These are phyloP conservation scores for Pichia heedii DNA, from an alignment of 805 yeast species.

Conservation along the genomic window DNA sequence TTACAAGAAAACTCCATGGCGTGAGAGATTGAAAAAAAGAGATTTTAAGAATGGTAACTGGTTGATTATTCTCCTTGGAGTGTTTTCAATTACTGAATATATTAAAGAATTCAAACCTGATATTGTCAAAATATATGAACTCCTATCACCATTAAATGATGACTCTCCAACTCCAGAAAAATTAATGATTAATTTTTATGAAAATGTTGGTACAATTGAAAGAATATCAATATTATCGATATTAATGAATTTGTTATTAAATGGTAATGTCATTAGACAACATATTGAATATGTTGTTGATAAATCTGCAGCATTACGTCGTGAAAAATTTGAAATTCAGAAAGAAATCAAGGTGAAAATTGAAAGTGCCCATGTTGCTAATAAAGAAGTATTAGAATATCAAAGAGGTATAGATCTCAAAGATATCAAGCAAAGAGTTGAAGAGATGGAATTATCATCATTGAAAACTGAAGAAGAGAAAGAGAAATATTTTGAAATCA, in stretches of 20 bases:
- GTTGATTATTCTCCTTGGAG: conserved; percentile 70
- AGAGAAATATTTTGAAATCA: conserved; percentile 12
- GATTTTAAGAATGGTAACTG: conserved; percentile 78
- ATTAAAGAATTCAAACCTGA: conserved; percentile 44
- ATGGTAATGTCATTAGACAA: conserved; percentile 48
- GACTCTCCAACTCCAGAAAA: conserved; percentile 40
- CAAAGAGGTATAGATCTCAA: conserved; percentile 21
- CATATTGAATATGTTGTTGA: conserved; percentile 65
- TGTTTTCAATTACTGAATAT: conserved; percentile 52
- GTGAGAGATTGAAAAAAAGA: conserved; percentile 64
- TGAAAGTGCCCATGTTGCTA: conserved; percentile 42
- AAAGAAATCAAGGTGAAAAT: conserved; percentile 47
- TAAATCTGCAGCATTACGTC: conserved; percentile 48
- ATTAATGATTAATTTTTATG: conserved; percentile 47
- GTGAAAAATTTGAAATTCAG: conserved; percentile 56
- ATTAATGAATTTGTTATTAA: conserved; percentile 52
- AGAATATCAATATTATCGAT: conserved; percentile 42
- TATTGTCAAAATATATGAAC: conserved; percentile 41
- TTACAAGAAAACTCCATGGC: conserved; percentile 62
- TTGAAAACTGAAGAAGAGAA: conserved; percentile 10
- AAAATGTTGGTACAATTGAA: conserved; percentile 39
- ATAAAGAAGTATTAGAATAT: conserved; percentile 31
- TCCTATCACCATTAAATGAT: conserved; percentile 47
- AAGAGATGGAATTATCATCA: conserved; percentile 17
- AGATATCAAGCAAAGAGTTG: conserved; percentile 15